Percentiles rank a stretch among this genome's conserved stretches.
Evolutionary conservation across 768 basidiomycete species (phyloP).

Genomic region (Boletellus sp.): DNA sequence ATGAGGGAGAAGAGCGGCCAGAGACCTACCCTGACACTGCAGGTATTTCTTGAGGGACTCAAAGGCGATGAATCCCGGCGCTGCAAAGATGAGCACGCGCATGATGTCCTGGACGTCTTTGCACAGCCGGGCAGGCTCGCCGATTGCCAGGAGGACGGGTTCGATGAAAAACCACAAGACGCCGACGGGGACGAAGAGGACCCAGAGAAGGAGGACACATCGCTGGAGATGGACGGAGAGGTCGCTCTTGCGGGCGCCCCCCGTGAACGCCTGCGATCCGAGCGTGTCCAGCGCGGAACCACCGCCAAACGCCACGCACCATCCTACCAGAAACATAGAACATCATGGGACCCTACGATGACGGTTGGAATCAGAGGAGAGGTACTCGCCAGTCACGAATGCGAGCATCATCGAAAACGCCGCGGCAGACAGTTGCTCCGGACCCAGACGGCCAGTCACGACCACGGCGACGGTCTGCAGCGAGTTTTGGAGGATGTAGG

Average conservation of each 20-base stretch:
- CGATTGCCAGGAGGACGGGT: constrained; percentile 58
- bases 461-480: constrained; percentile 64
- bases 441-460: constrained; percentile 63
- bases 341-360: constrained; percentile 51
- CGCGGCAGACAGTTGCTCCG: constrained; percentile 64
- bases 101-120: constrained; percentile 62
- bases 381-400: constrained; percentile 70
- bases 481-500: constrained; percentile 72
- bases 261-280: constrained; percentile 75
- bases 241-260: constrained; percentile 54
- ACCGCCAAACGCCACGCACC: constrained; percentile 76
- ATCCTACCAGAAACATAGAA: constrained; percentile 44
- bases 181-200: constrained; percentile 59
- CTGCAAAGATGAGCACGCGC: constrained; percentile 59
- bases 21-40: constrained; percentile 64
- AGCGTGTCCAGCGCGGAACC: constrained; percentile 75
- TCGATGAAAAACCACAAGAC: constrained; percentile 62
- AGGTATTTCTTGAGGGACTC: constrained; percentile 78
- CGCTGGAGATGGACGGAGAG: constrained; percentile 71
- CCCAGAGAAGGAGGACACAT: constrained; percentile 61
- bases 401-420: constrained; percentile 77
- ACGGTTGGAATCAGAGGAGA: constrained; percentile 15
- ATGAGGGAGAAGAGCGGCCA: not conserved
- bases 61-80: constrained; percentile 72
- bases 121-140: constrained; percentile 56